Conservation (phyloP, 768 basidiomycete species). For the Pleurotus sapidus region DNA sequence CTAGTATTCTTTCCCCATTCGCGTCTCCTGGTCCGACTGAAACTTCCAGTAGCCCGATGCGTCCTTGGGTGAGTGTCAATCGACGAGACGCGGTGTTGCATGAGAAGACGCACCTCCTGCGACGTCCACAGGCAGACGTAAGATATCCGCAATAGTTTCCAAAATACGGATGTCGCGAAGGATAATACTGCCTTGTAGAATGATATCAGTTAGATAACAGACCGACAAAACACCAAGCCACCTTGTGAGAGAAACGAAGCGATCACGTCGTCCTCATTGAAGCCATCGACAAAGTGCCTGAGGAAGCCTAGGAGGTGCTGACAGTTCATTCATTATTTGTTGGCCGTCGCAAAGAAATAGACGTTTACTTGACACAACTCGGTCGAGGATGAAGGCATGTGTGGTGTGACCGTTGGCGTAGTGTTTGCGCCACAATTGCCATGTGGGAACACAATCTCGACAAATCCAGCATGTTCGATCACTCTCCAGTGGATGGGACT, state of each 20-base stretch:
- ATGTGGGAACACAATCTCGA: not conserved
- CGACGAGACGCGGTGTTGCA: not conserved
- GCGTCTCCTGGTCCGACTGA: not conserved
- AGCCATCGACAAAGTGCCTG: not conserved
- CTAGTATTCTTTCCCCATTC: not conserved
- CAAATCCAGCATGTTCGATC: constrained; percentile 6
- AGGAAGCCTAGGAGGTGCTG: too few species aligned
- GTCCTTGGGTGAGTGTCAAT: not conserved
- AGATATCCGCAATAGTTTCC: not conserved
- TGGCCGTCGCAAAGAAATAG: too few species aligned
- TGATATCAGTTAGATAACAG: too few species aligned
- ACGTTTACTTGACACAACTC: too few species aligned
- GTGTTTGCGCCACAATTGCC: too few species aligned
- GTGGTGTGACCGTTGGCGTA: too few species aligned
- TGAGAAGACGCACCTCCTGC: not conserved
- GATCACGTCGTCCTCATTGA: not conserved
- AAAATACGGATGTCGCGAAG: not conserved
- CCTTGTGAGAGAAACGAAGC: not conserved
- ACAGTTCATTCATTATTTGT: too few species aligned
- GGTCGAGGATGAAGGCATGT: too few species aligned
- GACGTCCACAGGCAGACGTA: not conserved
- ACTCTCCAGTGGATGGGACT: not conserved
- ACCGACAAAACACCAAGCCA: not conserved
- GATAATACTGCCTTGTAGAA: not conserved
- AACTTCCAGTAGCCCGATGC: not conserved